Evolutionary conservation across 169 alveolate species (phyloP).

Genomic region (Besnoitia besnoiti): DNA sequence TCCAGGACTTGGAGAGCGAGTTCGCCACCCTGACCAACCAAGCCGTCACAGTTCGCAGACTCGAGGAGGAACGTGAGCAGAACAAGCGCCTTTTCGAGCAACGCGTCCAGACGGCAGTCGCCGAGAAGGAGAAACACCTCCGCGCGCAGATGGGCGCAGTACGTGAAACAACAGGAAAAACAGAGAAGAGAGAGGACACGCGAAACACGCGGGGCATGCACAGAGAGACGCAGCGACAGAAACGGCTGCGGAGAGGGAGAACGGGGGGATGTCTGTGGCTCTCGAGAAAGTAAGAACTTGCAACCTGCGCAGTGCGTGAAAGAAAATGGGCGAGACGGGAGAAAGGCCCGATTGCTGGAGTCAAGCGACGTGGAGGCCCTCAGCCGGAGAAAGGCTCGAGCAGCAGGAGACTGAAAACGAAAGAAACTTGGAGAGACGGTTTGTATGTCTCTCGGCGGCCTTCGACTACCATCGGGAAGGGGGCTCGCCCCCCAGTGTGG

Average conservation of each 20-base stretch:
- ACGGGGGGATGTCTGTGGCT: not conserved
- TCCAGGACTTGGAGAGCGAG: slow-evolving; percentile 48
- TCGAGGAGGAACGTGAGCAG: slow-evolving; percentile 24
- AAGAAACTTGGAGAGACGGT: not conserved
- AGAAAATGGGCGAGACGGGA: not conserved
- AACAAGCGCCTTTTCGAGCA: not conserved
- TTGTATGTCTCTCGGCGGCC: too few species aligned
- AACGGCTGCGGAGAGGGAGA: not conserved
- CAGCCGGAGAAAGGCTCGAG: too few species aligned
- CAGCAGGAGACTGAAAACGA: not conserved
- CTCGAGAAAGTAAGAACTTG: too few species aligned
- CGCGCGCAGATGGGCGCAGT: not conserved
- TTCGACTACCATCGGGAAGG: too few species aligned
- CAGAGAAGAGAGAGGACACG: not conserved
- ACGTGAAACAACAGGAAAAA: not conserved
- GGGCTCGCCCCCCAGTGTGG: too few species aligned
- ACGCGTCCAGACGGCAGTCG: not conserved
- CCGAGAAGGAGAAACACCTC: not conserved
- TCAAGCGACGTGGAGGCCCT: too few species aligned
- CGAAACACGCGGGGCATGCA: too few species aligned
- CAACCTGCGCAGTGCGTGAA: not conserved
- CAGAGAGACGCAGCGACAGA: too few species aligned
- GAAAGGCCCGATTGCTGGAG: too few species aligned
- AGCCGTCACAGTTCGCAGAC: slow-evolving; percentile 48
- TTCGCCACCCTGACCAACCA: slow-evolving; percentile 34